phyloP scores from a whole-genome alignment of 108 stramenopile genomes.

The Nitzschia palea region DNA sequence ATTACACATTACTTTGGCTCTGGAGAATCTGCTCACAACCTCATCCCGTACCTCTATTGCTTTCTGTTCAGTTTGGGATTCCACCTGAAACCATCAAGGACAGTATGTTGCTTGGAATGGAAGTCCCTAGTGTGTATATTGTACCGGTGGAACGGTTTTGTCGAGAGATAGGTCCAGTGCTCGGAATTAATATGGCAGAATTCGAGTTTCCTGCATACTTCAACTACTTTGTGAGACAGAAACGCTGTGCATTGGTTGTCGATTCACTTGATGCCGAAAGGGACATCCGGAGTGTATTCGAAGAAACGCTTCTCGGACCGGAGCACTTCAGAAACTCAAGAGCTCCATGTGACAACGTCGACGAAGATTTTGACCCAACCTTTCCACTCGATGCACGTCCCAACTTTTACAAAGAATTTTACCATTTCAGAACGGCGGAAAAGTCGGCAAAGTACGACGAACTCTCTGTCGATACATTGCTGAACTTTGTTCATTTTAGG shows the following conservation, averaged over 20 bases:
- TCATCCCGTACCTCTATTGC: neutral
- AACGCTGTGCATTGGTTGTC: slow-evolving; percentile 68
- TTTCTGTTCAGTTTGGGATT: slow-evolving; percentile 58
- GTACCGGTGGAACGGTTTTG: slow-evolving; percentile 86
- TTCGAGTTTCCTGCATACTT: slow-evolving; percentile 93
- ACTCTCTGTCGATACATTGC: slow-evolving; percentile 60
- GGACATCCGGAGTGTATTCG: slow-evolving; percentile 67
- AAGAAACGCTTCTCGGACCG: slow-evolving; percentile 73
- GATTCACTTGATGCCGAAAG: slow-evolving; percentile 62
- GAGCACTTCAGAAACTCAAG: slow-evolving; percentile 49
- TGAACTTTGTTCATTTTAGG: slow-evolving; percentile 68
- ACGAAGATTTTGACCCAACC: slow-evolving; percentile 72
- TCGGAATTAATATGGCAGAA: slow-evolving; percentile 87
- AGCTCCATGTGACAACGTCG: slow-evolving; percentile 32
- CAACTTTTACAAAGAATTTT: slow-evolving; percentile 75
- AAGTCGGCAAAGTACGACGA: slow-evolving; percentile 55
- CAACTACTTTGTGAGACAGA: slow-evolving; percentile 77
- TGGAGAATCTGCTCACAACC: neutral
- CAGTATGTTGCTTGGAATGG: slow-evolving; percentile 69
- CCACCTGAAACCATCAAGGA: slow-evolving; percentile 94
- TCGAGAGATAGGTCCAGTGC: slow-evolving; percentile 71
- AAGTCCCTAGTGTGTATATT: slow-evolving; percentile 75
- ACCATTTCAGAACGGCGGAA: slow-evolving; percentile 72
- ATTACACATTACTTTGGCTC: neutral
- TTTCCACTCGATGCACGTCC: slow-evolving; percentile 73